phyloP scores from a whole-genome alignment of 176 grass and related monocot species.

The Carex pumila region DNA sequence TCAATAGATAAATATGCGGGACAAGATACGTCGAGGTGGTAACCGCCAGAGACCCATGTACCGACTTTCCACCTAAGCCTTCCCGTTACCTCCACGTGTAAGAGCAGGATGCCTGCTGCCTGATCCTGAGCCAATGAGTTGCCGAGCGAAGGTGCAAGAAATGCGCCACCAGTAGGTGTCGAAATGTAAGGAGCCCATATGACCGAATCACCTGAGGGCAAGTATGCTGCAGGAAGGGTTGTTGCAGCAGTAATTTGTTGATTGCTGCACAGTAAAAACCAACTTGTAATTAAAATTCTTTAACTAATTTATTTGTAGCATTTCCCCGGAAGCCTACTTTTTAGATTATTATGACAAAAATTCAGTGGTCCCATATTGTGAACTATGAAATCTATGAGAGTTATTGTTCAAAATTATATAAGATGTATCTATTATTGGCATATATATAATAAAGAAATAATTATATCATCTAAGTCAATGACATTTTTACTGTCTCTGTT shows the following conservation, averaged over 20 bases:
- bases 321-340: background rate
- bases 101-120: constrained; percentile 12
- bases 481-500: background rate
- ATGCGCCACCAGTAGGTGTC: constrained; percentile 16
- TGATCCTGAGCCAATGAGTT: constrained; percentile 35
- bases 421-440: background rate
- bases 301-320: background rate
- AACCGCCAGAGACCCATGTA: constrained; percentile 43
- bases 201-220: constrained; percentile 42
- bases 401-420: background rate
- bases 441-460: background rate
- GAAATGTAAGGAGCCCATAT: constrained; percentile 51
- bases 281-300: background rate
- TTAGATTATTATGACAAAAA: background rate
- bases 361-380: background rate
- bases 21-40: constrained; percentile 70
- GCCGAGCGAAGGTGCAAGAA: constrained; percentile 15
- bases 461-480: background rate
- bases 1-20: constrained; percentile 36
- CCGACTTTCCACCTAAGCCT: constrained; percentile 62
- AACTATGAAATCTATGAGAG: background rate
- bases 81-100: constrained; percentile 35
- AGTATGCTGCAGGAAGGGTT: constrained; percentile 41
- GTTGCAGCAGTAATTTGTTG: constrained; percentile 43
- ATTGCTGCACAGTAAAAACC: constrained; percentile 30